Evolutionary conservation across 1,284 basidiomycete genomes (phyloP), one percentile per base, ranked within the genome.

Genomic region (Trichosporon sp.): DNA sequence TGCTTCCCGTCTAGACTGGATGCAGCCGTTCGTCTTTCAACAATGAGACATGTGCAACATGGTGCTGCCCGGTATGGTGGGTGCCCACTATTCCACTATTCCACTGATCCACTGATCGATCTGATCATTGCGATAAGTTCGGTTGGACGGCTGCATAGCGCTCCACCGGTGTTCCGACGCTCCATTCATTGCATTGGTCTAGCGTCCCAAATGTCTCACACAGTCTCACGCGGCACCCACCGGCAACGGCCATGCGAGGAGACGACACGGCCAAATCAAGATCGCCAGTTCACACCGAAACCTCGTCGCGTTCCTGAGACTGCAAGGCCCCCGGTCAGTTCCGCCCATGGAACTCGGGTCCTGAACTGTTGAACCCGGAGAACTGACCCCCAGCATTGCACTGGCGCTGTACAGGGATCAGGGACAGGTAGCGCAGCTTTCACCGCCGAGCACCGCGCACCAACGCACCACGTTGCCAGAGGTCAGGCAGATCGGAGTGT

Each of bases 261-360:
- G 38, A 40, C 37, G 38, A 40, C 12, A 12, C 38, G 38, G 38
- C 38, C 10, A 11, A 19, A 54, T n/a, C 51, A 16, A 54, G n/a
- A 16, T 19, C 51, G 51, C 51, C 51, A 54, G 51, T 54, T 54
- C 51, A 19, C 51, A 54, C 51, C 51, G 19, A 54, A 54, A 54
- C 19, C 14, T 19, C 16, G 21, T 54, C 19, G 51, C 51, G 51
- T 54, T 54, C 51, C 51, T 54, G 51, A 10, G 51, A 54, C 19
- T 10, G 51, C 51, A 54, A 54, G 51, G 51, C 51, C 51, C 51
- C 51, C 51, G 51, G 51, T 54, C 51, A 54, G 51, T 54, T 54
- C 51, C 51, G 51, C 21, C 51, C 51, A 54, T 54, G 51, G 51
- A 54, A 54, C 4, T 54, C 51, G 21, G 51, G 51, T 54, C 51